A percentile compares a stretch with the other conserved stretches of the same genome.
These are phyloP conservation scores for Solanum sitiens DNA, from an alignment of 257 asterid species.

Conservation along the genomic window DNA sequence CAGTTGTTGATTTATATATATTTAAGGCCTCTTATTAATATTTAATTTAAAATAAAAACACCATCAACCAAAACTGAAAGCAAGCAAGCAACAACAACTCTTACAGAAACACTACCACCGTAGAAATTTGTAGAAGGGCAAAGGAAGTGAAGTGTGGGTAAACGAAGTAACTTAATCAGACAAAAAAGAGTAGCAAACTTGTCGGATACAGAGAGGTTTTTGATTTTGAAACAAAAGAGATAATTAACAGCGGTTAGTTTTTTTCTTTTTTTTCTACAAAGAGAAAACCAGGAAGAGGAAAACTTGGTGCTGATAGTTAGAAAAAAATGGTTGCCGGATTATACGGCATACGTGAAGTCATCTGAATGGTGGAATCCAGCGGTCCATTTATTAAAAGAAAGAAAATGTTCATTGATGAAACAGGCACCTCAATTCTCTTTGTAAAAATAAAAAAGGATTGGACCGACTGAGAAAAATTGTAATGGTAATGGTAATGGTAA, in stretches of 20 bases:
- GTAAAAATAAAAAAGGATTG: neutral
- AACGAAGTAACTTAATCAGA: neutral
- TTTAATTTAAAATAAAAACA: neutral
- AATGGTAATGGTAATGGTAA: no score
- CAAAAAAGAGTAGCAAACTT: slow-evolving; percentile 2
- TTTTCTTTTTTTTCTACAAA: neutral
- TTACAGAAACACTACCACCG: neutral
- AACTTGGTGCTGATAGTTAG: slow-evolving; percentile 53
- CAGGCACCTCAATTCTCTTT: neutral
- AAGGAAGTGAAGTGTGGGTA: slow-evolving; percentile 2
- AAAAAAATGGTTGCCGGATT: slow-evolving; percentile 41
- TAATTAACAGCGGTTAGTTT: neutral
- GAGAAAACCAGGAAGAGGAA: slow-evolving; percentile 10
- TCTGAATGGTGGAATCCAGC: slow-evolving; percentile 45
- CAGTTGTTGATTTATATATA: neutral
- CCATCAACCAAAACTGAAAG: neutral
- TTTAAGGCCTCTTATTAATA: neutral
- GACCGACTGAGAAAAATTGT: slow-evolving; percentile 18
- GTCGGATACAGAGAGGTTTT: neutral
- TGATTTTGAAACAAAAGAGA: neutral
- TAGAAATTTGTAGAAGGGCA: neutral
- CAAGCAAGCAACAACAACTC: neutral
- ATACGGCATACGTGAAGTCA: slow-evolving; percentile 52
- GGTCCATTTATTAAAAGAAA: slow-evolving; percentile 22
- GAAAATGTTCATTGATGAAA: neutral